Evolutionary conservation across 202 grass and related monocot genomes (phyloP).

Genomic region (Musa balbisiana): DNA sequence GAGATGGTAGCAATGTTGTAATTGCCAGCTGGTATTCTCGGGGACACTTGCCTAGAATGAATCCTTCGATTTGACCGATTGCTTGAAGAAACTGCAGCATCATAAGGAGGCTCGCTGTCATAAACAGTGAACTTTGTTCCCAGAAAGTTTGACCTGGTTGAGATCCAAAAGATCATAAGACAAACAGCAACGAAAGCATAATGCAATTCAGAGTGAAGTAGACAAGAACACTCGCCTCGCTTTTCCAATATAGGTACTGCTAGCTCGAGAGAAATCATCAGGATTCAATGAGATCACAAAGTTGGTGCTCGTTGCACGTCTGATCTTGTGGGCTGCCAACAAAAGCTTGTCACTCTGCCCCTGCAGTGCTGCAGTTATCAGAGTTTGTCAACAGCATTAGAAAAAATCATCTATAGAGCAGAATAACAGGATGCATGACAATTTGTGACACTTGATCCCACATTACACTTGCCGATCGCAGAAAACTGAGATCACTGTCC

Average conservation of each 20-base stretch:
- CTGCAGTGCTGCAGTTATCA: conserved; percentile 47
- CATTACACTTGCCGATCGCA: too few relatives aligned
- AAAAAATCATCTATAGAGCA: not conserved
- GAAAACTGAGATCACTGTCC: too few relatives aligned
- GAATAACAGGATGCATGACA: too few relatives aligned
- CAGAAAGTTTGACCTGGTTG: conserved; percentile 67
- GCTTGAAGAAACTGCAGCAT: conserved; percentile 35
- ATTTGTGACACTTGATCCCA: too few relatives aligned
- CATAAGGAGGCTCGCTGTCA: conserved; percentile 63
- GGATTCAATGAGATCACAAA: conserved; percentile 67
- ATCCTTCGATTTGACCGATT: conserved; percentile 45
- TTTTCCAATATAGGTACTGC: conserved; percentile 86
- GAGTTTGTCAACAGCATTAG: not conserved
- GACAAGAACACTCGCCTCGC: conserved; percentile 45
- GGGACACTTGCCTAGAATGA: conserved; percentile 82
- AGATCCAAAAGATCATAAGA: conserved; percentile 11
- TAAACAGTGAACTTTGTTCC: conserved; percentile 91
- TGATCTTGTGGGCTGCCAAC: conserved; percentile 79
- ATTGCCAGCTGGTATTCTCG: conserved; percentile 63
- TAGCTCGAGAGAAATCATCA: conserved; percentile 77
- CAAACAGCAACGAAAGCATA: not conserved
- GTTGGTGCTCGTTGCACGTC: conserved; percentile 57
- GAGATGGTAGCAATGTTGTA: conserved; percentile 65
- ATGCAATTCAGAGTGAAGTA: not conserved
- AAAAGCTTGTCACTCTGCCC: conserved; percentile 81